Base-by-base conservation (phyloP, 1,284 basidiomycete genomes). In the Inonotus hispidus region DNA sequence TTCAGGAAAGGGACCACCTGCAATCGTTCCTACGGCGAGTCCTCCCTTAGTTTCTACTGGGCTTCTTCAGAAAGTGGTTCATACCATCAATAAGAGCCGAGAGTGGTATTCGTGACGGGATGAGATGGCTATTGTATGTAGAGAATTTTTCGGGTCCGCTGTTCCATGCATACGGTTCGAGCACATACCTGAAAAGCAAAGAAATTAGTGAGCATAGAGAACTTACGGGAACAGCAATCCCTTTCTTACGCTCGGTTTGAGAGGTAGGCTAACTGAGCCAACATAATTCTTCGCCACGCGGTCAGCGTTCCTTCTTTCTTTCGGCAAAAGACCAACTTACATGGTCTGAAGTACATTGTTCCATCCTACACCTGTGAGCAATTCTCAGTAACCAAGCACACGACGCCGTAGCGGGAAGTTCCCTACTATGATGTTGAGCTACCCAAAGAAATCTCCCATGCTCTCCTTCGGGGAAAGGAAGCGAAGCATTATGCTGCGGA, bases 381-480 rank as follows among this genome's bases (percentile, higher is more conserved):
- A 43, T 6, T 19, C 43, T 38, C 14, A 52, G 45, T 10, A 25
- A 56, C 16, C 19, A 14, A 32, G 1, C 16, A n/a, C 49, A 11
- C 37, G 14, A 41, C 4, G 3, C 19, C 7, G 32, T 29, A 6
- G 32, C 25, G 29, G 14, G 19, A 56, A 55, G 39, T 37, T 61
- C 37, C n/a, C 27, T 50, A 46, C 37, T 61, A 27, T 60, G 52
- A 37, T 65, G 60, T 39, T 63, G 64, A 25, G 63, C 64, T 4
- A 63, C 53, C 50, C 49, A 55, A 13, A 66, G 19, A 37, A 56
- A 64, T 37, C 65, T 38, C 4, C 65, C 65, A 39, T 58, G 58
- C 56, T 56, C 43, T 13, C 65, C 65, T 49, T 66, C 65, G 13
- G 65, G 65, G 23, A 59, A 63, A 4, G 65, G 64, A 29, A 66